phyloP scores from a whole-genome alignment of 169 alveolate species.

The Plasmodium yoelii region DNA sequence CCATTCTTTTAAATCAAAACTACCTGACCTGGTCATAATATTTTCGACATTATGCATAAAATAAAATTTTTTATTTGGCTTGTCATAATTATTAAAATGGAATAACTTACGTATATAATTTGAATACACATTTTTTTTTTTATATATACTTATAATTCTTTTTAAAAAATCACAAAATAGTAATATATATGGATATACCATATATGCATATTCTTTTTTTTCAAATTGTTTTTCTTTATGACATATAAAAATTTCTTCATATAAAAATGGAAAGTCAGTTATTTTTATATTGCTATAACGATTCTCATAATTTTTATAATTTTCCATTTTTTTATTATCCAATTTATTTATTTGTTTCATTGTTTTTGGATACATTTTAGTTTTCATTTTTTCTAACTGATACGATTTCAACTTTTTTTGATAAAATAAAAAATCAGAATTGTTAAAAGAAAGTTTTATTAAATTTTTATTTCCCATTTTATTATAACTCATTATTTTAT shows the following conservation, averaged over 20 bases:
- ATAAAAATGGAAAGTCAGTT: conserved; percentile 17
- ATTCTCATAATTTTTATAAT: neutral
- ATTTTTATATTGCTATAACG: neutral
- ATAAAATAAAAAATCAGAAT: conserved; percentile 14
- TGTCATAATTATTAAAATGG: conserved; percentile 11
- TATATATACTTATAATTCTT: conserved; percentile 38
- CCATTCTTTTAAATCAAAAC: conserved; percentile 73
- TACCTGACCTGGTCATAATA: conserved; percentile 65
- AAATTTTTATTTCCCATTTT: neutral
- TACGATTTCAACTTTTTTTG: conserved; percentile 25
- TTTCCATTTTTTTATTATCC: conserved; percentile 1
- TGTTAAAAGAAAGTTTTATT: conserved; percentile 15
- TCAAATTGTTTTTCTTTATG: conserved; percentile 22
- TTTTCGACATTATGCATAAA: conserved; percentile 45
- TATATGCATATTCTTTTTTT: conserved; percentile 13
- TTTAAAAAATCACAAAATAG: conserved; percentile 41
- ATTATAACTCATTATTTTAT: conserved; percentile 14
- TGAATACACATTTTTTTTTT: conserved; percentile 7
- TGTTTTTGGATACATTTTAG: neutral
- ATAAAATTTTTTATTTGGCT: neutral
- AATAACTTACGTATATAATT: conserved; percentile 12
- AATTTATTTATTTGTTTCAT: neutral
- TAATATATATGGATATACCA: conserved; percentile 53
- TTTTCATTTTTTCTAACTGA: conserved; percentile 19
- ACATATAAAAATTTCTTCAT: conserved; percentile 49